Evolutionary conservation across 768 basidiomycete species (phyloP).

Genomic region (Gautieria morchelliformis): DNA sequence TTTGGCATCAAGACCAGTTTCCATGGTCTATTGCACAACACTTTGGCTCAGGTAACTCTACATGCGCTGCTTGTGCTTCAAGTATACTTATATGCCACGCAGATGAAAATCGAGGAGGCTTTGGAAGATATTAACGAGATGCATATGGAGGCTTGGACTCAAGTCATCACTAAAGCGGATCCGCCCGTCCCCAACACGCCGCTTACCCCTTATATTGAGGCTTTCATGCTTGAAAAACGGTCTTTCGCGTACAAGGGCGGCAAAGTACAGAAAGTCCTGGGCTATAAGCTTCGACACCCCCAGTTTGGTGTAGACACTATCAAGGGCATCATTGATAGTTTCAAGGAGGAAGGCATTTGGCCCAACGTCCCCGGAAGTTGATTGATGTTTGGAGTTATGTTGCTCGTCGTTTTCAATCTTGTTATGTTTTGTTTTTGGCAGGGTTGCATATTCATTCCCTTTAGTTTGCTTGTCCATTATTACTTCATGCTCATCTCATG

Average conservation of each 20-base stretch:
- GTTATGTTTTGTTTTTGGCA: background rate
- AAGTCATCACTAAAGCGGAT: constrained; percentile 64
- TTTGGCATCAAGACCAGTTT: constrained; percentile 80
- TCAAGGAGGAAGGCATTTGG: constrained; percentile 61
- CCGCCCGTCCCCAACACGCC: constrained; percentile 67
- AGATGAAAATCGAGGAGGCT: constrained; percentile 59
- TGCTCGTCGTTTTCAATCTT: background rate
- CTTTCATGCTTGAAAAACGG: constrained; percentile 60
- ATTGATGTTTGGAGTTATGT: background rate
- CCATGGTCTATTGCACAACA: constrained; percentile 59
- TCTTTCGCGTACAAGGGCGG: constrained; percentile 55
- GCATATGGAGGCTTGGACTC: constrained; percentile 74
- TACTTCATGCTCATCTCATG: background rate
- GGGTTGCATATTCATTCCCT: background rate
- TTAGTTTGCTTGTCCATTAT: background rate
- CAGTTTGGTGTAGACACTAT: constrained; percentile 51
- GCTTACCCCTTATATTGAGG: constrained; percentile 72
- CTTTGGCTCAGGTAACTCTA: constrained; percentile 49
- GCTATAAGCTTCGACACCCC: constrained; percentile 57
- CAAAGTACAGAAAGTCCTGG: constrained; percentile 67
- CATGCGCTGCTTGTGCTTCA: constrained; percentile 1
- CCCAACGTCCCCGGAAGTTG: constrained; percentile 18
- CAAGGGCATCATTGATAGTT: constrained; percentile 67
- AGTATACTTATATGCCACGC: background rate
- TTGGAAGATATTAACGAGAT: constrained; percentile 81